Conservation (phyloP, 1,139 yeast genomes). For the Debaryomycetaceae sp. region DNA sequence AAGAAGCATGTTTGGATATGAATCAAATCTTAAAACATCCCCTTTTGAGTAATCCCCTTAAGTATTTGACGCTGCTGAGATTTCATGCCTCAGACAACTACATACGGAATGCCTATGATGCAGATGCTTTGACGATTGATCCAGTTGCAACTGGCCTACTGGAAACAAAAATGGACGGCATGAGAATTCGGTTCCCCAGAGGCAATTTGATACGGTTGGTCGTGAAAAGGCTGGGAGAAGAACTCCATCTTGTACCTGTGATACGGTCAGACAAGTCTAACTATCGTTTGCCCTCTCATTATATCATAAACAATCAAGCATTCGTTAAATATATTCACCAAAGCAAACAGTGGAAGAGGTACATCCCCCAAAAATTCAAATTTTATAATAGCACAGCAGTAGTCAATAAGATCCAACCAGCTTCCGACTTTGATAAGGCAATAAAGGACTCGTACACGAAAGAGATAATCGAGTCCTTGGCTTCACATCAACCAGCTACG, state of each 20-base stretch:
- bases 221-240: conserved; percentile 6
- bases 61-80: conserved; percentile 18
- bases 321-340: conserved; percentile 4
- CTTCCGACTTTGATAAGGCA: conserved; percentile 11
- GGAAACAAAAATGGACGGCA: conserved; percentile 19
- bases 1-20: not conserved
- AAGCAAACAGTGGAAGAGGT: conserved; percentile 7
- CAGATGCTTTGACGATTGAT: conserved; percentile 12
- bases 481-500: not conserved
- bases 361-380: conserved; percentile 10
- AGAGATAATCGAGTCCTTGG: conserved; percentile 8
- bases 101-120: conserved; percentile 11
- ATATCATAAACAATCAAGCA: conserved; percentile 5
- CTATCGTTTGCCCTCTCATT: conserved; percentile 6
- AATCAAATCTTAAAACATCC: conserved; percentile 17
- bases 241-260: conserved; percentile 5
- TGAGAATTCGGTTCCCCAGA: conserved; percentile 16
- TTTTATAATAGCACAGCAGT: conserved; percentile 9
- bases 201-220: conserved; percentile 23
- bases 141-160: conserved; percentile 22
- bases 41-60: conserved; percentile 20
- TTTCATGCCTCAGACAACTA: conserved; percentile 16
- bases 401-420: conserved; percentile 8
- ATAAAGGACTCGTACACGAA: conserved; percentile 11
- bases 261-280: conserved; percentile 2